Percentiles rank a stretch among this genome's conserved stretches.
Evolutionary conservation across 2,329 filamentous ascomycete species (phyloP).

Genomic region (Penicillium rolfsii): DNA sequence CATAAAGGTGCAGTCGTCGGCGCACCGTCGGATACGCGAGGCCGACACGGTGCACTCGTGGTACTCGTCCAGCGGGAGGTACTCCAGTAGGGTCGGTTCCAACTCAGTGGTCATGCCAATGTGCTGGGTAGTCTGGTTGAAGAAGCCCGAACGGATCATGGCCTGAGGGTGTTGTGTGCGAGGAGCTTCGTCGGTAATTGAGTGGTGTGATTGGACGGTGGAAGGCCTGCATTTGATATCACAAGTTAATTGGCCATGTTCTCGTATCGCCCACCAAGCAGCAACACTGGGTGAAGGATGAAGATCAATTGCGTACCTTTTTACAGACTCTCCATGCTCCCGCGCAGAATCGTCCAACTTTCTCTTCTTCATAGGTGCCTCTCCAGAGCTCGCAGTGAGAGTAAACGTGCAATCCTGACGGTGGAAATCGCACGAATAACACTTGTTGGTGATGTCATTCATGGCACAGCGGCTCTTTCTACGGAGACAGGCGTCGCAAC

Average conservation of each 20-base stretch:
- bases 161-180: slow-evolving; percentile 21
- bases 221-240: slow-evolving; percentile 36
- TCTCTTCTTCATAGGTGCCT: slow-evolving; percentile 42
- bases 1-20: slow-evolving; percentile 48
- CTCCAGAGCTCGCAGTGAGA: slow-evolving; percentile 30
- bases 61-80: slow-evolving; percentile 46
- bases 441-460: slow-evolving; percentile 49
- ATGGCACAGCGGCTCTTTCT: slow-evolving; percentile 50
- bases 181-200: slow-evolving; percentile 12
- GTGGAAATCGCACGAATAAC: slow-evolving; percentile 50
- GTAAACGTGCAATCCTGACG: slow-evolving; percentile 50
- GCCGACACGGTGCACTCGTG: slow-evolving; percentile 43
- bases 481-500: slow-evolving; percentile 49
- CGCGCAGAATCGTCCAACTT: slow-evolving; percentile 41
- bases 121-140: slow-evolving; percentile 44
- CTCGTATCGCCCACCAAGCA: neutral
- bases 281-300: neutral
- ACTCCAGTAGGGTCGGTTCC: slow-evolving; percentile 45
- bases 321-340: slow-evolving; percentile 37
- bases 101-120: slow-evolving; percentile 50
- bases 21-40: slow-evolving; percentile 43
- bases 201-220: slow-evolving; percentile 23
- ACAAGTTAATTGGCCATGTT: slow-evolving; percentile 6
- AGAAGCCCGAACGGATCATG: slow-evolving; percentile 39
- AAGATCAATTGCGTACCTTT: slow-evolving; percentile 38